These are phyloP conservation scores for Schwanniomyces vanrijiae DNA, from an alignment of 805 yeast species.

Conservation along the genomic window DNA sequence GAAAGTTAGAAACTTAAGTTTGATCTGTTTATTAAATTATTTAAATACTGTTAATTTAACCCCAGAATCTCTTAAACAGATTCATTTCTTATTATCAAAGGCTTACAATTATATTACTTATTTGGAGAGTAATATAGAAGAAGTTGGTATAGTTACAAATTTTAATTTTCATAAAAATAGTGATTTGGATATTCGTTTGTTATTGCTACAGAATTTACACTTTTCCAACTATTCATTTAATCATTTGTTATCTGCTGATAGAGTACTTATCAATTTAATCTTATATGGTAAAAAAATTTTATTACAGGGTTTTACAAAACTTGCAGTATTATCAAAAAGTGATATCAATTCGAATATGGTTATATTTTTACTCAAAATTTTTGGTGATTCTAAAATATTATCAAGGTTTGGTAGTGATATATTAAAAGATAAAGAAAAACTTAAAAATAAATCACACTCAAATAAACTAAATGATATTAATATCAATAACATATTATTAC, in stretches of 20 bases:
- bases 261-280: conserved; percentile 30
- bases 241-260: conserved; percentile 21
- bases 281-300: conserved; percentile 38
- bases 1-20: conserved; percentile 36
- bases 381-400: conserved; percentile 37
- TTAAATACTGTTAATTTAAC: conserved; percentile 35
- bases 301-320: conserved; percentile 32
- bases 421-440: conserved; percentile 18
- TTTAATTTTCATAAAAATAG: conserved; percentile 28
- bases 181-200: conserved; percentile 28
- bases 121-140: conserved; percentile 36
- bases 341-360: conserved; percentile 44
- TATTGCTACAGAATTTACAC: conserved; percentile 26
- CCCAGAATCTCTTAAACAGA: conserved; percentile 41
- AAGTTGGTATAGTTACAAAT: conserved; percentile 31
- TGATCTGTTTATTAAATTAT: conserved; percentile 40
- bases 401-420: conserved; percentile 12
- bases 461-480: conserved; percentile 23
- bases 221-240: conserved; percentile 24
- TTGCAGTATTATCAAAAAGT: conserved; percentile 30
- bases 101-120: conserved; percentile 41
- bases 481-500: conserved; percentile 29
- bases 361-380: conserved; percentile 35
- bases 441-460: conserved; percentile 13
- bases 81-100: conserved; percentile 41